Base-by-base conservation (phyloP, 163 green algal genomes). In the Scenedesmus sp. region DNA sequence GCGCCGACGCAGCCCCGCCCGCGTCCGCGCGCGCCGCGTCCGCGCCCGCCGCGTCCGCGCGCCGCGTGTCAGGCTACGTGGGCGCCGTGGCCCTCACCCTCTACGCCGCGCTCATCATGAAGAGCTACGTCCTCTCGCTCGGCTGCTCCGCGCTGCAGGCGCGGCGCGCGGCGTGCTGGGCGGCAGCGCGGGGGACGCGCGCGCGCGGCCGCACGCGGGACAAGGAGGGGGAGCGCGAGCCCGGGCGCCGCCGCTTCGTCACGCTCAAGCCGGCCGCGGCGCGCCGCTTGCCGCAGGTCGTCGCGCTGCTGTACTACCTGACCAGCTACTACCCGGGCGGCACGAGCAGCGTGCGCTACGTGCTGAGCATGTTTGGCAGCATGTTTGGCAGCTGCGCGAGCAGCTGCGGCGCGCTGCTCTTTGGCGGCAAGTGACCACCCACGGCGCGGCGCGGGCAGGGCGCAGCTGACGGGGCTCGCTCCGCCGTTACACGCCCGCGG, bases 41-140 rank as follows among this genome's bases (percentile, higher is more conserved):
- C 66, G 3, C 60, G 14, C n/a, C 62, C 34, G 5, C 10, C 22
- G 4, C 39, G n/a, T 28, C 1, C 39, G 39, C 54, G 72, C 88
- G n/a, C n/a, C n/a, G n/a, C n/a, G n/a, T n/a, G n/a, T n/a, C n/a
- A 89, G 91, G 72, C 14, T 98, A 98, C 72, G 20, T 97, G 3
- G 91, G 87, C 34, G 95, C 88, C 70, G 91, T 98, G 57, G 44
- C 89, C 2, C 88, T 82, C 13, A 99, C 95, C 0, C 78, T 98
- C 17, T 98, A 97, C 62, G 88, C 90, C 17, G 88, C 95, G 2
- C 75, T 98, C 26, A 75, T 94, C 24, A 89, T 97, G 88, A 88
- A 96, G 48, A 94, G 86, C 64, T 98, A 98, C 81, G 42, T 98
- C 10, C 85, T 97, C 42, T 97, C 91, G 3, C 78, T 98, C 13